Evolutionary conservation across 1,139 yeast genomes (phyloP).

Genomic region (Suhomyces taliae): DNA sequence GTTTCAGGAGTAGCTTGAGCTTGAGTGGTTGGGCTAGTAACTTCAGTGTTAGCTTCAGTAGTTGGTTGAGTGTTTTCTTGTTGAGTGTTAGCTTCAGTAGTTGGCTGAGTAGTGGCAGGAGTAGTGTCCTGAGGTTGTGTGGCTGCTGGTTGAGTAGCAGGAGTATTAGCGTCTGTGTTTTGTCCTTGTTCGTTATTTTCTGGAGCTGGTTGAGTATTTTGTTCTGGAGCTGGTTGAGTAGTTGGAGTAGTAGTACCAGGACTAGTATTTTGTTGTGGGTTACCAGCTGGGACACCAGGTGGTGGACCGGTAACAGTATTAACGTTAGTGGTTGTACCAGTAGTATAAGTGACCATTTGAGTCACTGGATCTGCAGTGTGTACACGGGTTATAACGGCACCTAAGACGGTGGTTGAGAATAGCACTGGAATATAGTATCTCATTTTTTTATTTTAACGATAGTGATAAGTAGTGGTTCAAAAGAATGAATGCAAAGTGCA

Average conservation of each 20-base stretch:
- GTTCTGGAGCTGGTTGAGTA: background rate
- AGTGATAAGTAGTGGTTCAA: slow-evolving; percentile 1
- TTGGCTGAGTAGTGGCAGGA: background rate
- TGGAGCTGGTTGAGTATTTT: background rate
- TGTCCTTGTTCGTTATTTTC: background rate
- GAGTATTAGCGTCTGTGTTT: background rate
- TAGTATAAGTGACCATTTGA: slow-evolving; percentile 23
- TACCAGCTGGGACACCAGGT: slow-evolving; percentile 7
- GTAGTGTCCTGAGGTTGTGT: background rate
- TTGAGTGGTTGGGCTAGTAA: slow-evolving; percentile 7
- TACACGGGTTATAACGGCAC: slow-evolving; percentile 26
- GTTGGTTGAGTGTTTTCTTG: background rate
- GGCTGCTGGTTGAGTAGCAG: background rate
- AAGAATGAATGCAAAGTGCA: background rate
- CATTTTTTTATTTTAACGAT: background rate
- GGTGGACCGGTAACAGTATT: slow-evolving; percentile 15
- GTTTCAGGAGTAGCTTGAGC: slow-evolving; percentile 5
- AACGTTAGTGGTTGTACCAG: slow-evolving; percentile 17
- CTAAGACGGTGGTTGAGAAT: slow-evolving; percentile 30
- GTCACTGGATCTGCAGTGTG: slow-evolving; percentile 37
- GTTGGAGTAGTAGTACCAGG: background rate
- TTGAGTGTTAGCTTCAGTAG: background rate
- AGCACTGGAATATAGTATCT: slow-evolving; percentile 9
- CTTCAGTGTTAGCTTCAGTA: slow-evolving; percentile 4
- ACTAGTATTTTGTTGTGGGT: background rate